Percentiles rank a stretch among this genome's conserved stretches.
Conservation (phyloP, 139 green algal genomes). For the Tetraselmis striata region DNA sequence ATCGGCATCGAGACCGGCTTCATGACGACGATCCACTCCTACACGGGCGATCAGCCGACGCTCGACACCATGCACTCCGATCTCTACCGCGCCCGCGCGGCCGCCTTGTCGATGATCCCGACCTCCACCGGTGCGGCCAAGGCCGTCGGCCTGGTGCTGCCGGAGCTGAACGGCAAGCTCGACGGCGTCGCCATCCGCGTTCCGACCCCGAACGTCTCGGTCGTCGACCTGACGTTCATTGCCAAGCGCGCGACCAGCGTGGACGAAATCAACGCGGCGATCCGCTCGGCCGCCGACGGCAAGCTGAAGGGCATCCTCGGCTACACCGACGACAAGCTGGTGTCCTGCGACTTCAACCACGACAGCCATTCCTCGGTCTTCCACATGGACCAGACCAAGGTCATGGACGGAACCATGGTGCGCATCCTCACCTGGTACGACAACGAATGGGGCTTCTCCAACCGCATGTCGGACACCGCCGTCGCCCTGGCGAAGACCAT, state of each 20-base stretch:
- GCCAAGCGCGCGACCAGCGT: slow-evolving; percentile 98
- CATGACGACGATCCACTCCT: slow-evolving; percentile 99
- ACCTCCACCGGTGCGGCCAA: slow-evolving; percentile 98
- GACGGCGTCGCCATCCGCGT: slow-evolving; percentile 97
- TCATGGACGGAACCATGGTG: too few relatives aligned
- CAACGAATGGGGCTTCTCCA: too few relatives aligned
- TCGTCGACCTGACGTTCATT: slow-evolving; percentile 93
- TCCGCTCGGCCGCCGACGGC: slow-evolving; percentile 76
- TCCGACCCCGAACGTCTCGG: slow-evolving; percentile 95
- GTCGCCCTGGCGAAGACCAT: too few relatives aligned
- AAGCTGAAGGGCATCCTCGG: slow-evolving; percentile 86
- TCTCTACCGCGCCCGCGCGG: slow-evolving; percentile 89
- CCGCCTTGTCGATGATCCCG: slow-evolving; percentile 97
- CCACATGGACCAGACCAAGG: too few relatives aligned
- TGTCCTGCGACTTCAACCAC: slow-evolving; percentile 88
- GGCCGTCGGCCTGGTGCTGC: slow-evolving; percentile 93
- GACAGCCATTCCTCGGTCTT: background rate
- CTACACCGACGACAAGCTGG: slow-evolving; percentile 86
- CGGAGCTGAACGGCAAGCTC: slow-evolving; percentile 88
- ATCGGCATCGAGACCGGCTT: slow-evolving; percentile 98
- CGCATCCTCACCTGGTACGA: too few relatives aligned
- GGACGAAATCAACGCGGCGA: slow-evolving; percentile 97
- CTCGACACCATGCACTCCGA: slow-evolving; percentile 93
- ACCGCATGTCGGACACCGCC: too few relatives aligned
- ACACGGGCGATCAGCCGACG: slow-evolving; percentile 97